A percentile compares a stretch with the other conserved stretches of the same genome.
These are phyloP conservation scores for Castanea mollissima DNA, from an alignment of 306 rosid genomes.

Conservation along the genomic window DNA sequence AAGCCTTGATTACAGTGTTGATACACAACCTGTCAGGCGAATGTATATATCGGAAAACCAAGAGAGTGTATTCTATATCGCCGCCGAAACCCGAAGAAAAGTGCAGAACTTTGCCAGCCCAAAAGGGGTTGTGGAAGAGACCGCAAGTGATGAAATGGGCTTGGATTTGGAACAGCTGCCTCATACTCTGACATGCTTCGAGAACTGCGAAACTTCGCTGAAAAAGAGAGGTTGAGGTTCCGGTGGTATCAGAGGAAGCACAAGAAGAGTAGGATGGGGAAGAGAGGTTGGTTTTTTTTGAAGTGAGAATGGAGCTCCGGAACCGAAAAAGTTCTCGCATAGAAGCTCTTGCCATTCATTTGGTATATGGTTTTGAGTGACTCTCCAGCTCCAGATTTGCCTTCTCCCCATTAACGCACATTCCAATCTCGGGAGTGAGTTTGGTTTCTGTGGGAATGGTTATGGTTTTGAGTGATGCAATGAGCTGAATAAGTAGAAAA, in stretches of 20 bases:
- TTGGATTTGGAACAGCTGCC: constrained; percentile 58
- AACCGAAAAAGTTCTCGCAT: constrained; percentile 38
- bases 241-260: not conserved
- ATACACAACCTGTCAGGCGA: constrained; percentile 48
- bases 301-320: constrained; percentile 25
- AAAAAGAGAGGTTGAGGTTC: not conserved
- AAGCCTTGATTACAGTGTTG: constrained; percentile 55
- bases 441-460: too few relatives aligned
- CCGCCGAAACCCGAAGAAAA: constrained; percentile 50
- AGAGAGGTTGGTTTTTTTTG: constrained; percentile 25
- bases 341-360: constrained; percentile 66
- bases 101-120: constrained; percentile 58
- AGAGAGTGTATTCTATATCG: constrained; percentile 37
- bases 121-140: constrained; percentile 40
- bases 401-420: constrained; percentile 53
- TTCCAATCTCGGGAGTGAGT: constrained; percentile 6
- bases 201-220: constrained; percentile 14
- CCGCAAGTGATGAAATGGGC: constrained; percentile 48
- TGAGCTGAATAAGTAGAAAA: too few relatives aligned
- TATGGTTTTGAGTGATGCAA: too few relatives aligned
- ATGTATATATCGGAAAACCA: constrained; percentile 36
- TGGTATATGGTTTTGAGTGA: constrained; percentile 13
- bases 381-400: constrained; percentile 5
- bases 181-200: constrained; percentile 19
- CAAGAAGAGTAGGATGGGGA: constrained; percentile 15